phyloP scores from a whole-genome alignment of 192 early-diverging fungal genomes.

The Podila verticillata region DNA sequence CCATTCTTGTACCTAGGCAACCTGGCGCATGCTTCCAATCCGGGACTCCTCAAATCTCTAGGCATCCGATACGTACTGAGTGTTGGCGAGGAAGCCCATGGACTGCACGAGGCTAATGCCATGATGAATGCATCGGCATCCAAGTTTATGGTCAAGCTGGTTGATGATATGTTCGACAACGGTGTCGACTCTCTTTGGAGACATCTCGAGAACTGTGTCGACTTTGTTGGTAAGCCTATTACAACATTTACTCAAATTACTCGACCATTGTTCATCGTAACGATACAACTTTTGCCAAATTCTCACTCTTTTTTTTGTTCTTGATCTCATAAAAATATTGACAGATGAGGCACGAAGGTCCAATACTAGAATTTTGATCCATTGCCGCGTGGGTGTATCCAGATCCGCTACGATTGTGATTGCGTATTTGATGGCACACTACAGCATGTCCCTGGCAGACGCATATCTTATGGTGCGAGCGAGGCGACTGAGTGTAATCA shows the following conservation, averaged over 20 bases:
- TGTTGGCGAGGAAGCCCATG: constrained; percentile 65
- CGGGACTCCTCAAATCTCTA: constrained; percentile 58
- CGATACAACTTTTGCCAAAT: background rate
- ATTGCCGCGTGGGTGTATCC: constrained; percentile 69
- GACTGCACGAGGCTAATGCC: constrained; percentile 19
- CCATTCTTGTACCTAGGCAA: constrained; percentile 69
- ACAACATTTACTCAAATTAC: background rate
- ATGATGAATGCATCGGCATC: too few relatives aligned
- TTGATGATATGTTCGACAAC: constrained; percentile 70
- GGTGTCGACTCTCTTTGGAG: constrained; percentile 65
- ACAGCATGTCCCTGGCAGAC: constrained; percentile 56
- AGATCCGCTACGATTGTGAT: constrained; percentile 68
- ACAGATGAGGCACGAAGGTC: constrained; percentile 58
- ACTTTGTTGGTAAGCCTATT: constrained; percentile 60
- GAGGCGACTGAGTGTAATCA: constrained; percentile 68
- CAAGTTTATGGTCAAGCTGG: constrained; percentile 56
- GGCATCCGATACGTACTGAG: constrained; percentile 66
- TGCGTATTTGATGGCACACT: constrained; percentile 64
- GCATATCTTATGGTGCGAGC: constrained; percentile 68
- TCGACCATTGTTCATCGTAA: background rate
- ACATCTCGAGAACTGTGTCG: constrained; percentile 57
- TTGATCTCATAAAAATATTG: background rate
- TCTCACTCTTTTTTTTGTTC: constrained; percentile 2
- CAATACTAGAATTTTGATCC: constrained; percentile 56
- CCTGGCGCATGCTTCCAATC: constrained; percentile 71